Evolutionary conservation across 1,284 basidiomycete species (phyloP), one percentile per base, ranked within the genome.

Genomic region (Meira nashicola): DNA sequence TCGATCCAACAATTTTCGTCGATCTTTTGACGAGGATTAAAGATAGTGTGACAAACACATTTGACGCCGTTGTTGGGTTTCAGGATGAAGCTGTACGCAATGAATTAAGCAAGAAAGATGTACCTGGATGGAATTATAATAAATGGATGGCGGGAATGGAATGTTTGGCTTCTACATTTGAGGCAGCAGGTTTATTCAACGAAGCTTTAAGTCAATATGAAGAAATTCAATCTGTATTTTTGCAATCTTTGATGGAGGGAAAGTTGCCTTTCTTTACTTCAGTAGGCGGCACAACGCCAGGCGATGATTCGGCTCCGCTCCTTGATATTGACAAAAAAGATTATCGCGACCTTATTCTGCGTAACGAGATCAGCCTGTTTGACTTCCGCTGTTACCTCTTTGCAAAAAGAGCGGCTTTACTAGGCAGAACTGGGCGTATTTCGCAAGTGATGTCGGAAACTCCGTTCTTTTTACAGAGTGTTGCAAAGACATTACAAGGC

Each of bases 381-480:
- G 95, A 98, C 80, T 89, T 96, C 69, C 84, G 92, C 52, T 85
- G 89, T 71, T 99, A 96, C 77, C 82, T 98, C 17, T 88, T 97
- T 62, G 87, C 91, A 5, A 83, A 90, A 37, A 90, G 95, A 78
- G 90, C 89, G 55, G 81, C 82, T 54, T 81, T 97, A 38, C 81
- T 96, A 1, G 89, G 86, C 50, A 86, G 85, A 68, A 78, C 90
- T 65, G 87, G 87, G 0, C 82, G 83, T 37, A 80, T 89, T 1
- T 82, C 83, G 9, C 87, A 90, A 48, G 83, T 90, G 12, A 84
- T 86, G 57, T 82, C 81, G 60, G 88, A 88, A 74, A 84, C 85
- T 0, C 83, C 82, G 1, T 79, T 83, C 15, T 93, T 96, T 76
- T 83, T 98, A 44, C 85, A 84, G 28, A 84, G 85, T n/a, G 90